Percentiles rank a stretch among this genome's conserved stretches.
These are phyloP conservation scores for Chaetoscypha palmicola DNA, from an alignment of 2,329 filamentous ascomycete species.

Conservation along the genomic window DNA sequence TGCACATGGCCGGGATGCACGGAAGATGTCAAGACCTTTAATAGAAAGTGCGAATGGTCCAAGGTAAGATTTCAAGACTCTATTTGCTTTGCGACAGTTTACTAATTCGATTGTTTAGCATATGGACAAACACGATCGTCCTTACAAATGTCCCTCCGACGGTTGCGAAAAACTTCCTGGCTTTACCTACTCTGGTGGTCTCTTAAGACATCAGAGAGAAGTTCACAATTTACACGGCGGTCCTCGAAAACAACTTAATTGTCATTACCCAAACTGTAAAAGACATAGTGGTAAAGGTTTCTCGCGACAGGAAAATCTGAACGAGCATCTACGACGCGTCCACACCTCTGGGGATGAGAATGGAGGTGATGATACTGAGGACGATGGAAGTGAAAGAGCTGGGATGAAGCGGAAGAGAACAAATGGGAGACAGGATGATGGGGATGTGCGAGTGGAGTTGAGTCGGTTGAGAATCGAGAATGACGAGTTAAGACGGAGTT, in stretches of 20 bases:
- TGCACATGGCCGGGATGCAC: conserved; percentile 67
- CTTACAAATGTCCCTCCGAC: conserved; percentile 77
- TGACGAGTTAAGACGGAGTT: conserved; percentile 46
- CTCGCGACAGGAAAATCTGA: conserved; percentile 86
- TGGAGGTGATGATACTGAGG: conserved; percentile 35
- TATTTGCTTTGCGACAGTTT: background rate
- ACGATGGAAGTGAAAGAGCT: conserved; percentile 40
- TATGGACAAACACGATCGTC: conserved; percentile 96
- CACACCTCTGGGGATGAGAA: conserved; percentile 50
- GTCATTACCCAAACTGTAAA: conserved; percentile 81
- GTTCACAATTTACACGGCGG: conserved; percentile 71
- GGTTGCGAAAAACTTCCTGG: conserved; percentile 87
- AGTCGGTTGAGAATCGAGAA: conserved; percentile 62
- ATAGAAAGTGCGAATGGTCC: conserved; percentile 79
- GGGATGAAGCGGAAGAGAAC: conserved; percentile 38
- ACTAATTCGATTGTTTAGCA: conserved; percentile 48
- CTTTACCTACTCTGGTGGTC: conserved; percentile 89
- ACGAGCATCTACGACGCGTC: conserved; percentile 87
- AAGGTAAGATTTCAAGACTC: conserved; percentile 55
- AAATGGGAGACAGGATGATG: conserved; percentile 35
- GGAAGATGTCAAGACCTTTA: conserved; percentile 59
- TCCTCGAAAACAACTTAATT: conserved; percentile 80
- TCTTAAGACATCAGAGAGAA: conserved; percentile 84
- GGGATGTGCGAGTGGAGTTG: conserved; percentile 51
- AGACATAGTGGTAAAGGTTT: conserved; percentile 84